Evolutionary conservation across 768 basidiomycete genomes (phyloP), one percentile per base, ranked within the genome.

Genomic region (Amanita muscaria): DNA sequence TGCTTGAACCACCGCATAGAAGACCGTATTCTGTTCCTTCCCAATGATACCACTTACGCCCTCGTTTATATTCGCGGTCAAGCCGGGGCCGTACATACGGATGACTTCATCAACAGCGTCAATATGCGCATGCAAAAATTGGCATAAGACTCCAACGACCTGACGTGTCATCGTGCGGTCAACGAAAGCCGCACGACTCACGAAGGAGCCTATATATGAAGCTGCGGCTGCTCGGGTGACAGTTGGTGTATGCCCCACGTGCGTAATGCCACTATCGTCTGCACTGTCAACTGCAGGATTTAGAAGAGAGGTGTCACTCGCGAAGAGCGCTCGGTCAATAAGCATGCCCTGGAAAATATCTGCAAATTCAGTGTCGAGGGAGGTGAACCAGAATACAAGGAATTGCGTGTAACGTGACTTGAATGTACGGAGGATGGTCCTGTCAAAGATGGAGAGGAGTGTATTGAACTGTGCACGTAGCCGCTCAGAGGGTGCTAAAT

Each of bases 401-500:
- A 99, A 99, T 56, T 98, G 96, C 11, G 91, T 92, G 62, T 98
- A 96, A 30, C 93, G 87, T 0, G 92, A 96, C 56, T 93, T 92
- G 69, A 96, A 96, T 2, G 96, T 98, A 30, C 83, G 86, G 39
- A 99, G 76, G 58, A 99, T 91, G 29, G 83, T 83, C 31, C 89
- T 80, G 60, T 96, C 90, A 56, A 99, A 99, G 51, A 97, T 90
- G 51, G 84, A 80, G 40, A 99, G 78, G 15, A 99, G 81, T 22
- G 84, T 76, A 53, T 87, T 76, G 60, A 98, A 98, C 52, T 88
- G 88, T 1, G 76, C 59, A 5, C 72, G 72, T 19, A 69, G 74
- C 24, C 11, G 21, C 21, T 46, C 37, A n/a, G 37, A 21, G 14
- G 44, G 44, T 27, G 29, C 35, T 23, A 46, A 24, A 29, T 24